These are phyloP conservation scores for Aspergillus hancockii DNA, from an alignment of 495 filamentous ascomycete species.

Conservation along the genomic window DNA sequence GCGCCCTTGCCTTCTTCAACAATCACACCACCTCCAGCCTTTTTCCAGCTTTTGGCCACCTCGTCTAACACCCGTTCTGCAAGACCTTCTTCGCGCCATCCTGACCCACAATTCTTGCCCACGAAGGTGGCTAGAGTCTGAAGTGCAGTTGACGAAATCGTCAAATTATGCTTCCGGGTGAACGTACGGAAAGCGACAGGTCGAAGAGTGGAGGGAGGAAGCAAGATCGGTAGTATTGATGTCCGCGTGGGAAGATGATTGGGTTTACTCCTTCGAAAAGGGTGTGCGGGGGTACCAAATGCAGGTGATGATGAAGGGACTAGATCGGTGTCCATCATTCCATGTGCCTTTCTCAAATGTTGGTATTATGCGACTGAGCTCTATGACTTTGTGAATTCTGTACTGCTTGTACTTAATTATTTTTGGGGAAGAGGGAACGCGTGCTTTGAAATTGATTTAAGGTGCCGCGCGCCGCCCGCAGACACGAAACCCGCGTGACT, in stretches of 20 bases:
- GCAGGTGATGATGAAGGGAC: slow-evolving; percentile 88
- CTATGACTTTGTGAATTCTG: neutral
- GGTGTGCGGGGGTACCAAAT: slow-evolving; percentile 80
- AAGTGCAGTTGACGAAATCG: slow-evolving; percentile 84
- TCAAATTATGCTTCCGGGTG: slow-evolving; percentile 96
- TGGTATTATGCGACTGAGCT: neutral
- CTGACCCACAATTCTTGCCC: slow-evolving; percentile 88
- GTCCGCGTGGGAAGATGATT: slow-evolving; percentile 58
- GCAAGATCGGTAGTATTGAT: slow-evolving; percentile 81
- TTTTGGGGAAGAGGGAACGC: too few relatives aligned
- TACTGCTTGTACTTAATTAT: neutral
- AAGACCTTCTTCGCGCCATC: slow-evolving; percentile 93
- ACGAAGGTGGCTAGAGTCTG: slow-evolving; percentile 84
- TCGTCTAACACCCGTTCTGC: slow-evolving; percentile 93
- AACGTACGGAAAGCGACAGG: slow-evolving; percentile 94
- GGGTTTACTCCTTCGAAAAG: slow-evolving; percentile 51
- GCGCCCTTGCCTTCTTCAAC: slow-evolving; percentile 77
- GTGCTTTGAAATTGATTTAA: too few relatives aligned
- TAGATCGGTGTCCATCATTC: slow-evolving; percentile 41
- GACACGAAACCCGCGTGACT: too few relatives aligned
- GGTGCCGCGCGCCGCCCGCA: too few relatives aligned
- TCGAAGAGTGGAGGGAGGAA: slow-evolving; percentile 82
- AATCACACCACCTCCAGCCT: slow-evolving; percentile 76
- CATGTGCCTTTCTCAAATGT: neutral
- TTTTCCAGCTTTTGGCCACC: slow-evolving; percentile 87